Base-by-base conservation (phyloP, 768 basidiomycete genomes). In the Termitomyces sp. region DNA sequence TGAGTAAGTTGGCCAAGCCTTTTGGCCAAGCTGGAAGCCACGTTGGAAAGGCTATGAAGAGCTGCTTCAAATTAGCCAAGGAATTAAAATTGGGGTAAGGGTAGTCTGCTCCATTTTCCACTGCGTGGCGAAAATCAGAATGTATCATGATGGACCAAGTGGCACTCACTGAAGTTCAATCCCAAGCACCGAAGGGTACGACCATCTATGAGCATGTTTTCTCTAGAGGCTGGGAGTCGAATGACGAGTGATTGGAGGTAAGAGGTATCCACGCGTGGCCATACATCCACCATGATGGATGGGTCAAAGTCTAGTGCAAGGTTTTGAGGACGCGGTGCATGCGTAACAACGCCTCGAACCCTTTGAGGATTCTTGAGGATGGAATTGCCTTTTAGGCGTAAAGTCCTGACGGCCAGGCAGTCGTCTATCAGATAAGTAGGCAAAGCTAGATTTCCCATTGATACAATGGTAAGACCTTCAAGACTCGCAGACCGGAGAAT, bases 181-280 rank as follows among this genome's bases (percentile, higher is more conserved):
- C 24, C 49, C 4, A 57, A 20, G 18, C 10, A 51, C 28, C 32
- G 33, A n/a, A 57, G 50, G 22, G 36, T 13, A n/a, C 26, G 44
- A 18, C 44, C 33, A 22, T 52, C 20, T 57, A 20, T 24, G 1
- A 20, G 22, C 44, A 36, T n/a, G 22, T 43, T 10, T 3, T 38
- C 18, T 10, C n/a, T 33, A 1, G 4, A 18, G 26, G 11, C 24
- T 28, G 56, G 56, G 35, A 57, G 49, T 4, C 13, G 22, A 36
- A 57, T 51, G 41, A 52, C 10, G 16, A 57, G 50, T 24, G 50
- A 45, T 36, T 46, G 51, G 7, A 57, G 56, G n/a, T 24, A 4
- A 13, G 51, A 57, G 16, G 56, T 57, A 38, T 57, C 41, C 20
- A 57, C 6, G 41, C 41, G 56, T 18, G 24, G 30, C 56, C 56